phyloP scores from a whole-genome alignment of 768 basidiomycete genomes.

The Calocera viscosa region DNA sequence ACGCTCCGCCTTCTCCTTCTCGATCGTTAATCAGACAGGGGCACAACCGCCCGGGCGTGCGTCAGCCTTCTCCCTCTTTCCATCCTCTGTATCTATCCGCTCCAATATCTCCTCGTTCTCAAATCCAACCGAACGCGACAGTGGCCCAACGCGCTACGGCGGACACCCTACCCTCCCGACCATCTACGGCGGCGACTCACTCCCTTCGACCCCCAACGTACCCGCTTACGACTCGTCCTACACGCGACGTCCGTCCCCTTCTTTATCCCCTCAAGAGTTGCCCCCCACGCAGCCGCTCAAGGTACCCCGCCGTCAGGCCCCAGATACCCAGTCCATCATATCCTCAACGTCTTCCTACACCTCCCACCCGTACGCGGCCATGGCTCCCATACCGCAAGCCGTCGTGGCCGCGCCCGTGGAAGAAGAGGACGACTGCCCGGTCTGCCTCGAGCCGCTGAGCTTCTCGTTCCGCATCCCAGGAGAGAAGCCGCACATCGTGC shows the following conservation, averaged over 20 bases:
- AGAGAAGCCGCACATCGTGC: conserved; percentile 94
- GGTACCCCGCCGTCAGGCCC: background rate
- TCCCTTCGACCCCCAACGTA: conserved; percentile 6
- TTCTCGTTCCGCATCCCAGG: conserved; percentile 88
- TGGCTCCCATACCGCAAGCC: conserved; percentile 22
- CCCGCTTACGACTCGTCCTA: background rate
- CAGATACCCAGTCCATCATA: conserved; percentile 6
- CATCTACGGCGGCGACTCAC: conserved; percentile 5
- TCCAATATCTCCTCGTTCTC: conserved; percentile 1
- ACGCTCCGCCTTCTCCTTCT: background rate
- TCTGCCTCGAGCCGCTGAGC: conserved; percentile 89
- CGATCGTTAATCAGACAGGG: background rate
- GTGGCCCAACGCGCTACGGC: background rate
- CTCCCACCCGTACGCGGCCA: conserved; percentile 16
- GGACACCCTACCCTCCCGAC: conserved; percentile 1
- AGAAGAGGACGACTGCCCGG: conserved; percentile 86
- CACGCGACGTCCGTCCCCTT: background rate
- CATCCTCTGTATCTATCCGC: conserved; percentile 1
- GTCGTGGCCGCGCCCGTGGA: conserved; percentile 54
- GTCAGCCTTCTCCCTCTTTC: conserved; percentile 5
- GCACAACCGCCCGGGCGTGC: background rate
- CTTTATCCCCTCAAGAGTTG: background rate
- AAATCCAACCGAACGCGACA: background rate
- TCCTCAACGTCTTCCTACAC: conserved; percentile 7
- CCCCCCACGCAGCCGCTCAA: background rate